These are phyloP conservation scores for Oenanthe javanica DNA, from an alignment of 140 eudicot species.

Conservation along the genomic window DNA sequence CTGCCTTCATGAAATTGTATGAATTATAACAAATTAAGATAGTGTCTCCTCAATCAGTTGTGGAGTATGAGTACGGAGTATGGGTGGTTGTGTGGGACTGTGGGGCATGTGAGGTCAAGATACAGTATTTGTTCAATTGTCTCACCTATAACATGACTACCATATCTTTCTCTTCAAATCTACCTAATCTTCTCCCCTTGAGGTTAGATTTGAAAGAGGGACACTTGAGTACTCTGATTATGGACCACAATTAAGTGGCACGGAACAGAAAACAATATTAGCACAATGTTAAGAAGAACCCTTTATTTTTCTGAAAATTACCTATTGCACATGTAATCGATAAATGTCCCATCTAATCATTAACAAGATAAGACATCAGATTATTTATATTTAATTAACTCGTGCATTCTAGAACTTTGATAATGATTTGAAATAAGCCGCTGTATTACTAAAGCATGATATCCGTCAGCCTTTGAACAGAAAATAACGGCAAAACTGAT, in stretches of 20 bases:
- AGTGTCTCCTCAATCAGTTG: neutral
- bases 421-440: neutral
- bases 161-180: slow-evolving; percentile 5
- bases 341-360: neutral
- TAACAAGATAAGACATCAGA: neutral
- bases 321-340: neutral
- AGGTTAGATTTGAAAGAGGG: neutral
- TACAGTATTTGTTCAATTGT: neutral
- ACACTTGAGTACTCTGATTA: neutral
- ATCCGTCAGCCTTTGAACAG: neutral
- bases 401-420: neutral
- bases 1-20: slow-evolving; percentile 6
- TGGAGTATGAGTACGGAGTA: neutral
- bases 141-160: neutral
- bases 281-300: neutral
- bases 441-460: neutral
- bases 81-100: slow-evolving; percentile 12
- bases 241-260: neutral
- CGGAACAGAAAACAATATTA: neutral
- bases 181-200: neutral
- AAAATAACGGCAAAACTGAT: neutral
- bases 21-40: neutral
- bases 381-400: neutral
- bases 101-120: slow-evolving; percentile 4
- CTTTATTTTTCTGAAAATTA: neutral